Evolutionary conservation across 306 rosid species (phyloP).

Genomic region (Cyamopsis tetragonoloba): DNA sequence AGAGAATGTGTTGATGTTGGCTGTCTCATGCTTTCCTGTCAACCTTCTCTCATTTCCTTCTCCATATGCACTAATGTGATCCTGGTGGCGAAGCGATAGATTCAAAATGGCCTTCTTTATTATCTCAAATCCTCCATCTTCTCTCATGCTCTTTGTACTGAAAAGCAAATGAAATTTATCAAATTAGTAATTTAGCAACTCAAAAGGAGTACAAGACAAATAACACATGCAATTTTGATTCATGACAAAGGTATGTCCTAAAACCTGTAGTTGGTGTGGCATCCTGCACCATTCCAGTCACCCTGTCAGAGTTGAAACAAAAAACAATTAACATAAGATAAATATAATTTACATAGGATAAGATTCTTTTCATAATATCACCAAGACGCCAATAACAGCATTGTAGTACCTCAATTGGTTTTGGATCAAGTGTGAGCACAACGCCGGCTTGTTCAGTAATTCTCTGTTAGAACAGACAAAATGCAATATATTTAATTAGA

Average conservation of each 20-base stretch:
- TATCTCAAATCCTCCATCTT: conserved; percentile 84
- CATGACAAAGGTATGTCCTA: background rate
- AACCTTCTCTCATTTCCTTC: conserved; percentile 98
- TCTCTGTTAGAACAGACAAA: conserved; percentile 56
- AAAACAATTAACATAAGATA: conserved; percentile 9
- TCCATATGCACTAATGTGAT: conserved; percentile 89
- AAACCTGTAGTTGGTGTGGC: conserved; percentile 98
- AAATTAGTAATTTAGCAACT: conserved; percentile 2
- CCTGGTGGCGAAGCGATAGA: conserved; percentile 86
- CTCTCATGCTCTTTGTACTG: conserved; percentile 99
- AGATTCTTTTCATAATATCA: too few relatives aligned
- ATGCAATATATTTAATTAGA: conserved; percentile 1
- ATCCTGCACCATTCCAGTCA: conserved; percentile 99
- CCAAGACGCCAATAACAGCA: background rate
- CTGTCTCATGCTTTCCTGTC: conserved; percentile 99
- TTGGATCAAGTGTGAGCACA: conserved; percentile 92
- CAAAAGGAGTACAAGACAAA: too few relatives aligned
- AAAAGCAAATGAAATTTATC: conserved; percentile 21
- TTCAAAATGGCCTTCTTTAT: conserved; percentile 96
- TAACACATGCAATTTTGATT: conserved; percentile 8
- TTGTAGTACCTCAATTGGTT: conserved; percentile 80
- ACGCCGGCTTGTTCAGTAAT: conserved; percentile 99
- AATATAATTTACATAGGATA: background rate
- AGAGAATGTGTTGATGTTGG: conserved; percentile 76
- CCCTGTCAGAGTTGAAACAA: conserved; percentile 53